These are phyloP conservation scores for Diaporthe velutina DNA, from an alignment of 2,329 filamentous ascomycete species.

Conservation along the genomic window DNA sequence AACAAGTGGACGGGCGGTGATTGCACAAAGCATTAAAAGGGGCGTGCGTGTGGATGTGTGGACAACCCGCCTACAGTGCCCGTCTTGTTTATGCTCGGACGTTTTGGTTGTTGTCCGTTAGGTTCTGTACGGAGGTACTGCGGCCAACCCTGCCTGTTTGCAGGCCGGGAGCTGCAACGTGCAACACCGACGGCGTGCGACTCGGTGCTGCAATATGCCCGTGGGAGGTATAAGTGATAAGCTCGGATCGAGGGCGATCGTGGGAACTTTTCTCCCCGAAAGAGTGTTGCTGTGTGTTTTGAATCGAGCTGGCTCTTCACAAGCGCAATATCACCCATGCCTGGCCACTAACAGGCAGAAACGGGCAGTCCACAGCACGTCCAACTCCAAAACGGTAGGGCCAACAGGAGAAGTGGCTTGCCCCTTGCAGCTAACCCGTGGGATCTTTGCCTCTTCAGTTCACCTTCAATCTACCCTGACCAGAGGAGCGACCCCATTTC, in stretches of 20 bases:
- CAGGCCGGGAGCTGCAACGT: conserved; percentile 8
- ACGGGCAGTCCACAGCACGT: neutral
- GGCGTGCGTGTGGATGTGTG: neutral
- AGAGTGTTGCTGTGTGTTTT: neutral
- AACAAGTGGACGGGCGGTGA: conserved; percentile 8
- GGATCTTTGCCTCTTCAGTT: conserved; percentile 36
- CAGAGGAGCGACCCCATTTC: conserved; percentile 26
- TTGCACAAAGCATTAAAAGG: neutral
- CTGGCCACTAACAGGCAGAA: conserved; percentile 21
- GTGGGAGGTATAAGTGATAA: conserved; percentile 28
- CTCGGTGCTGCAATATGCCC: conserved; percentile 24
- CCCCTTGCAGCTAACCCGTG: conserved; percentile 27
- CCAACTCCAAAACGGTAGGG: conserved; percentile 22
- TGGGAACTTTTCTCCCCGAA: neutral
- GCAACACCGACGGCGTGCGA: conserved; percentile 4
- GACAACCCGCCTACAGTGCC: neutral
- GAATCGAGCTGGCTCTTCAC: neutral
- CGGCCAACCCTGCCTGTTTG: conserved; percentile 2
- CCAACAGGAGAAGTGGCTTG: conserved; percentile 23
- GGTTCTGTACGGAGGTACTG: neutral
- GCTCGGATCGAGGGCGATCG: conserved; percentile 9
- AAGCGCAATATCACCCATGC: neutral
- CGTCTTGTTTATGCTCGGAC: neutral
- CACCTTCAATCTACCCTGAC: conserved; percentile 27
- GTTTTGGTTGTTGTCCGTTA: conserved; percentile 4